These are phyloP conservation scores for Pterulicium gracile DNA, from an alignment of 1,284 basidiomycete species.

Conservation along the genomic window DNA sequence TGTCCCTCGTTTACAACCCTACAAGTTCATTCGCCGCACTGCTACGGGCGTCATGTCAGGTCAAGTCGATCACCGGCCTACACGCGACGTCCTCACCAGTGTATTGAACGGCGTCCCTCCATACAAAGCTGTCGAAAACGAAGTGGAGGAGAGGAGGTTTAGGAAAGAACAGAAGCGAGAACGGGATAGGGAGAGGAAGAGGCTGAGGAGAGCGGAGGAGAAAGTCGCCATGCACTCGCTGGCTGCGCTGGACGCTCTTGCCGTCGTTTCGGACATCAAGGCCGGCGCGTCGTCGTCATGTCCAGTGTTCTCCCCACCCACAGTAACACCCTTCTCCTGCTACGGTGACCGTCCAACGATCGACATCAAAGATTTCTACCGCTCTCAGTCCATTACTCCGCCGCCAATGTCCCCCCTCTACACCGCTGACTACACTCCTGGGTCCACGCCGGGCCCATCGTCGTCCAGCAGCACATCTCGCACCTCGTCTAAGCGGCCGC, in stretches of 20 bases:
- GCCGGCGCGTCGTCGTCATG: conserved; percentile 9
- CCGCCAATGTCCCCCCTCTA: conserved; percentile 50
- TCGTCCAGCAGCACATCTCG: conserved; percentile 60
- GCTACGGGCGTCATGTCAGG: conserved; percentile 68
- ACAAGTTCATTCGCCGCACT: conserved; percentile 37
- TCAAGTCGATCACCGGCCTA: conserved; percentile 51
- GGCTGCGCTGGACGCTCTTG: too few relatives aligned
- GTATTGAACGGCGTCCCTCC: conserved; percentile 62
- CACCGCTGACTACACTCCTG: conserved; percentile 46
- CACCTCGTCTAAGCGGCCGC: conserved; percentile 67
- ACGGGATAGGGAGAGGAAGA: conserved; percentile 29
- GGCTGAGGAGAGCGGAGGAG: conserved; percentile 18
- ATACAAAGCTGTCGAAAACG: conserved; percentile 49
- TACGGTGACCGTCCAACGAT: conserved; percentile 59
- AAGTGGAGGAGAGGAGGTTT: conserved; percentile 37
- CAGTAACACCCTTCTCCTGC: conserved; percentile 34
- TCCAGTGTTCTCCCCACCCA: conserved; percentile 19
- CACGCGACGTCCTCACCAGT: conserved; percentile 66
- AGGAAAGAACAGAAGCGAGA: conserved; percentile 44
- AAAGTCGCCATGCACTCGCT: conserved; percentile 10
- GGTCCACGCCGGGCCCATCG: conserved; percentile 62
- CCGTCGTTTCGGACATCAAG: too few relatives aligned
- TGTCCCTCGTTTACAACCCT: neutral
- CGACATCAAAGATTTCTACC: conserved; percentile 52
- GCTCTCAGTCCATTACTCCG: conserved; percentile 63